Evolutionary conservation across 2,329 filamentous ascomycete species (phyloP).

Genomic region (Geoglossum cookeanum): DNA sequence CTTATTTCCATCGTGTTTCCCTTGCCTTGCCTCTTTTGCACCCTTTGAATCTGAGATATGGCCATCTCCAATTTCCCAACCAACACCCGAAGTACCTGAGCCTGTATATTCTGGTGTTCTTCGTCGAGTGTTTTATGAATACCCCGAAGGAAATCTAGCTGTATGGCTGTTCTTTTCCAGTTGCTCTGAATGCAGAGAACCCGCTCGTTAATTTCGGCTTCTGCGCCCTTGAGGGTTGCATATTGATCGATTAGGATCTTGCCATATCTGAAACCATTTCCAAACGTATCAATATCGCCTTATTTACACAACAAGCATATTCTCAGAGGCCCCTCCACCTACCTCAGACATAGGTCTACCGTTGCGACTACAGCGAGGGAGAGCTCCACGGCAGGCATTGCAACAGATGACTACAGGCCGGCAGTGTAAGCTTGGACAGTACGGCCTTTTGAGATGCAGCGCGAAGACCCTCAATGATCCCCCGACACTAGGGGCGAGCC

Average conservation of each 20-base stretch:
- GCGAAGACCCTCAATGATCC: too few species aligned
- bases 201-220: conserved; percentile 10
- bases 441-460: too few species aligned
- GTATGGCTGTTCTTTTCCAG: conserved; percentile 12
- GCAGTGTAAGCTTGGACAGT: too few species aligned
- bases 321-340: background rate
- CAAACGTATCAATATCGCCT: background rate
- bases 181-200: conserved; percentile 9
- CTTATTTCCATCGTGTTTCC: conserved; percentile 4
- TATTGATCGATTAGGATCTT: conserved; percentile 7
- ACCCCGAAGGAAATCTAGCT: conserved; percentile 13
- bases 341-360: conserved; percentile 9
- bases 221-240: conserved; percentile 9
- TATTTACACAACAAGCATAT: background rate
- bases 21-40: conserved; percentile 2
- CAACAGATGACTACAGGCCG: too few species aligned
- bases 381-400: conserved; percentile 1
- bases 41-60: conserved; percentile 6
- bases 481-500: too few species aligned
- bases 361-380: conserved; percentile 9
- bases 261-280: conserved; percentile 8
- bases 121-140: conserved; percentile 9
- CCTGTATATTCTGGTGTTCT: conserved; percentile 11
- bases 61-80: conserved; percentile 7
- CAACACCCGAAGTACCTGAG: conserved; percentile 8